Evolutionary conservation across 768 basidiomycete species (phyloP).

Genomic region (Tulasnella sp.): DNA sequence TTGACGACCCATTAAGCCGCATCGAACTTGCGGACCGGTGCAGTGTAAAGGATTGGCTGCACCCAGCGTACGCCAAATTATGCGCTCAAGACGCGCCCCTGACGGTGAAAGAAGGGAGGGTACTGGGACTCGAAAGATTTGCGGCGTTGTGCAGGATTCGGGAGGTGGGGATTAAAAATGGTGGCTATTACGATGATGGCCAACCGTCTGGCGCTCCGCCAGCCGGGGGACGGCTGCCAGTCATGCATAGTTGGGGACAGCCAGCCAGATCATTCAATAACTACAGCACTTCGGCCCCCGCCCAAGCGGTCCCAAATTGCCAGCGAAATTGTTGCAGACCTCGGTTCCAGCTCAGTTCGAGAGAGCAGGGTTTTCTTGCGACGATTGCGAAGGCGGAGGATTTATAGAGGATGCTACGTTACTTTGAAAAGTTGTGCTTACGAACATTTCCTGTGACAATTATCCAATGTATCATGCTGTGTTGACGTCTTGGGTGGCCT

Average conservation of each 20-base stretch:
- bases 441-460: no score
- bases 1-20: not conserved
- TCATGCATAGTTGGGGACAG: no score
- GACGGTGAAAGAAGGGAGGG: conserved; percentile 10
- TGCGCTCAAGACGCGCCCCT: not conserved
- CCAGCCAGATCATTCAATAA: no score
- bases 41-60: conserved; percentile 11
- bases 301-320: not conserved
- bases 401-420: not conserved
- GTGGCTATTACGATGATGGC: not conserved
- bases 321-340: not conserved
- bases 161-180: not conserved
- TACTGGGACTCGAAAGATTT: conserved; percentile 2
- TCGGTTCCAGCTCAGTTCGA: not conserved
- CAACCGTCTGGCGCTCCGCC: no score
- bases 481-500: no score
- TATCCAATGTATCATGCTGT: no score
- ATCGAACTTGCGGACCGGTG: conserved; percentile 16
- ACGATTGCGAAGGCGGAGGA: not conserved
- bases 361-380: not conserved
- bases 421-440: no score
- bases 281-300: no score
- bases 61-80: conserved; percentile 12
- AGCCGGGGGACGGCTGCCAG: no score
- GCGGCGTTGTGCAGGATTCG: conserved; percentile 16